phyloP scores from a whole-genome alignment of 2,329 filamentous ascomycete species.

The Fusarium liriodendri region DNA sequence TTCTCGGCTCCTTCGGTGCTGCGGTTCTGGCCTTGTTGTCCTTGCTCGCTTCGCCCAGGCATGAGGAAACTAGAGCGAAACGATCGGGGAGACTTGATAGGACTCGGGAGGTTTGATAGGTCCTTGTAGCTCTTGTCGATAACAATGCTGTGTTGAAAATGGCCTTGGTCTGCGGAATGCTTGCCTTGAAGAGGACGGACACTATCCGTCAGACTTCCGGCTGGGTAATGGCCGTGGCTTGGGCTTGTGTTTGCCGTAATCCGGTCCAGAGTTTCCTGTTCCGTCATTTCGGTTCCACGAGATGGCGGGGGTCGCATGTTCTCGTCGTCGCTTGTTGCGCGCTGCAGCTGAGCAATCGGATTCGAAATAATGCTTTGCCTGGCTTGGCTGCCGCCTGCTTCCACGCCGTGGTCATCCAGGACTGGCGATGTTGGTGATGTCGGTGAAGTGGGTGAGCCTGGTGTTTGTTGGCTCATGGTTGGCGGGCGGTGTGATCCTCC shows the following conservation, averaged over 20 bases:
- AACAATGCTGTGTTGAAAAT: conserved; percentile 63
- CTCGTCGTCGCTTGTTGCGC: conserved; percentile 52
- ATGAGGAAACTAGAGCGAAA: conserved; percentile 82
- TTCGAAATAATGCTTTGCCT: conserved; percentile 71
- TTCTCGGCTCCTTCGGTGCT: conserved; percentile 80
- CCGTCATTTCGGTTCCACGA: conserved; percentile 83
- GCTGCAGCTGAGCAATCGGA: conserved; percentile 49
- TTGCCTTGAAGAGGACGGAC: conserved; percentile 77
- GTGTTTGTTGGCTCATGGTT: conserved; percentile 52
- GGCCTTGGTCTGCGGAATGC: conserved; percentile 28
- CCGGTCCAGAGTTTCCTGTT: conserved; percentile 76
- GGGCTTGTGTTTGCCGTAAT: conserved; percentile 81
- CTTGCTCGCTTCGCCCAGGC: conserved; percentile 64
- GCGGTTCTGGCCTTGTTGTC: conserved; percentile 61
- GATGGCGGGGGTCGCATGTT: conserved; percentile 74
- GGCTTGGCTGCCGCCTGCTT: conserved; percentile 56
- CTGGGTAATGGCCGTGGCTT: conserved; percentile 66
- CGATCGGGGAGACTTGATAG: conserved; percentile 78
- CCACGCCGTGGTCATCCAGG: conserved; percentile 55
- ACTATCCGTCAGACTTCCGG: conserved; percentile 79
- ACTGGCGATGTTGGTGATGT: conserved; percentile 36
- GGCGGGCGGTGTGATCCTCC: conserved; percentile 63
- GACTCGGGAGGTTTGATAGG: conserved; percentile 64
- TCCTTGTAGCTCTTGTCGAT: conserved; percentile 70
- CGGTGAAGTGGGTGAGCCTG: conserved; percentile 28